Evolutionary conservation across 768 basidiomycete genomes (phyloP), one percentile per base, ranked within the genome.

Genomic region (Gautieria morchelliformis): DNA sequence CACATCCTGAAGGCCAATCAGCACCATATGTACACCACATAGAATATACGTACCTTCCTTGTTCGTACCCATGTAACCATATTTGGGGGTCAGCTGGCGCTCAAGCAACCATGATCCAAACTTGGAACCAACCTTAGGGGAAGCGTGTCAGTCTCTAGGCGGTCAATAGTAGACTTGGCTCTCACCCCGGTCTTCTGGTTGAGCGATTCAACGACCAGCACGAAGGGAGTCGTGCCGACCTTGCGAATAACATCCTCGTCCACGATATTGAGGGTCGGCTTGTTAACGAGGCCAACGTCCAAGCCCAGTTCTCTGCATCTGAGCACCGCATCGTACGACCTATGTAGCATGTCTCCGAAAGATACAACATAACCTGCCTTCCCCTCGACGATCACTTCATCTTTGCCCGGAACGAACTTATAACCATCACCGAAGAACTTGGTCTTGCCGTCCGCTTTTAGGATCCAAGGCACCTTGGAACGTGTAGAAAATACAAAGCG

Each of bases 401-500:
- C 90, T 69, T 88, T 90, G 30, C 89, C 89, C 7, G 90, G 89
- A 1, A 81, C 74, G 66, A 93, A 93, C 70, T 84, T 69, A 71
- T 93, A 93, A n/a, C 59, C 60, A 22, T 77, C 80, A 22, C 76
- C 85, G 65, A 83, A 91, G 74, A 78, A 83, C 57, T 73, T 78
- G 42, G 78, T 75, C 63, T 78, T 69, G 11, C 89, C 84, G 63
- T 91, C 83, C 64, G 83, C 83, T 65, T 85, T 80, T 60, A 92
- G 80, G 67, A 93, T 85, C 72, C 81, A 91, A 27, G 91, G 91
- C 4, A 93, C 87, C 70, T 93, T 93, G 33, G 91, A 82, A 42
- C 91, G 87, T 5, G 91, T 93, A 5, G 89, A 92, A 72, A 93
- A 93, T 64, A 93, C 72, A 69, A 93, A 93, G 58, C 91, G 85